These are phyloP conservation scores for Suillus cothurnatus DNA, from an alignment of 768 basidiomycete species.

Conservation along the genomic window DNA sequence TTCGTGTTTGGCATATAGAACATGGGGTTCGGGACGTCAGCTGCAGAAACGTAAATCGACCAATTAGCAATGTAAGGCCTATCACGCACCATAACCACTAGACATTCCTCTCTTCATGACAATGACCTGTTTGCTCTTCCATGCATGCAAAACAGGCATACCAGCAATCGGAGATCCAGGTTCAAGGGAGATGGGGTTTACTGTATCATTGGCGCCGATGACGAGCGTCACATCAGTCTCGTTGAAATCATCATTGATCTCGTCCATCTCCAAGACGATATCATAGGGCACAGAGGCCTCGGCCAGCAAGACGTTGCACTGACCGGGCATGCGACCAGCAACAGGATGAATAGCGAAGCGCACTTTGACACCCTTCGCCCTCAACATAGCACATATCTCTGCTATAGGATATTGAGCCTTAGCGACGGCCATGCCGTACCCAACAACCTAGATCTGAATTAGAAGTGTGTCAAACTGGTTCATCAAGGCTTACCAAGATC, in stretches of 20 bases:
- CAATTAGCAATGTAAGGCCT: background rate
- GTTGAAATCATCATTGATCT: conserved; percentile 90
- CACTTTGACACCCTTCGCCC: conserved; percentile 75
- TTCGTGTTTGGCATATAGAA: conserved; percentile 90
- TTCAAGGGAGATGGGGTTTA: conserved; percentile 88
- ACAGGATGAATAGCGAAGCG: conserved; percentile 90
- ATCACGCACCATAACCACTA: conserved; percentile 73
- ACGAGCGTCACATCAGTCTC: conserved; percentile 91
- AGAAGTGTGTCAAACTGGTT: conserved; percentile 6
- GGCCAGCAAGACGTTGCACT: conserved; percentile 89
- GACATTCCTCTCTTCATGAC: conserved; percentile 94
- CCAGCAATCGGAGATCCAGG: conserved; percentile 87
- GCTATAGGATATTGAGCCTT: conserved; percentile 82
- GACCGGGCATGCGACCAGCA: conserved; percentile 91
- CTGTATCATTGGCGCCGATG: conserved; percentile 91
- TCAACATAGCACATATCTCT: conserved; percentile 74
- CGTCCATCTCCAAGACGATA: conserved; percentile 92
- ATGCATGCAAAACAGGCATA: conserved; percentile 90
- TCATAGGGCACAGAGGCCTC: conserved; percentile 92
- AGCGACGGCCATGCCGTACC: conserved; percentile 92
- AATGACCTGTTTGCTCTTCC: conserved; percentile 91
- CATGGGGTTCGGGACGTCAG: conserved; percentile 92
- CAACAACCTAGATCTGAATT: conserved; percentile 57
- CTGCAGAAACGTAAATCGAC: conserved; percentile 37
- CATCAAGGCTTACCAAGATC: conserved; percentile 55